A percentile compares a stretch with the other conserved stretches of the same genome.
These are phyloP conservation scores for Boeremia lycopersici DNA, from an alignment of 2,329 filamentous ascomycete genomes.

Conservation along the genomic window DNA sequence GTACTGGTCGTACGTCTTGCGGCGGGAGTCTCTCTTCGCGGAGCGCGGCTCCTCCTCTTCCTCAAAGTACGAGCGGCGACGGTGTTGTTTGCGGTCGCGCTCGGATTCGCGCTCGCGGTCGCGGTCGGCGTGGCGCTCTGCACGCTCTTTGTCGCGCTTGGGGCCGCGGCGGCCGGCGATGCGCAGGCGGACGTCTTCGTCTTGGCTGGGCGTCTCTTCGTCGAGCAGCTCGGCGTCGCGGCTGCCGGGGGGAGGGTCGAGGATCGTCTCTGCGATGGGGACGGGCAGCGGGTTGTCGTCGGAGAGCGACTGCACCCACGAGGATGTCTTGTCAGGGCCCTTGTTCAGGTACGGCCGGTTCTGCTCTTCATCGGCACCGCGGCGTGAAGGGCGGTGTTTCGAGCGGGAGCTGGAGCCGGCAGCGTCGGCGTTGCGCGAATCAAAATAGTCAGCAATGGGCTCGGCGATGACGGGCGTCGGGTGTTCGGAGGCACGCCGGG, in stretches of 20 bases:
- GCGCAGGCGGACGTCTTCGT: conserved; percentile 47
- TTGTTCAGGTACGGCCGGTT: conserved; percentile 44
- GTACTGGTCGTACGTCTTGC: conserved; percentile 37
- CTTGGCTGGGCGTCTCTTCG: conserved; percentile 45
- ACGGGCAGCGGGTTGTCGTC: conserved; percentile 55
- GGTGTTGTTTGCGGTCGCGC: conserved; percentile 32
- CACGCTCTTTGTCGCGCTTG: conserved; percentile 40
- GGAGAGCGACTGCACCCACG: conserved; percentile 56
- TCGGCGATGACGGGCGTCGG: conserved; percentile 31
- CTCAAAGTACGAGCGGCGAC: conserved; percentile 32
- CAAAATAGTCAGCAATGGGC: conserved; percentile 52
- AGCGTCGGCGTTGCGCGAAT: conserved; percentile 47
- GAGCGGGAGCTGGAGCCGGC: background rate
- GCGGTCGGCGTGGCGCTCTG: conserved; percentile 32
- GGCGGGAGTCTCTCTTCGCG: conserved; percentile 33
- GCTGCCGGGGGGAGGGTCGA: conserved; percentile 47
- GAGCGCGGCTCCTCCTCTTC: conserved; percentile 19
- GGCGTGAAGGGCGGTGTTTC: conserved; percentile 39
- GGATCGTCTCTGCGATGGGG: conserved; percentile 53
- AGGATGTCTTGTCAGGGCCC: conserved; percentile 56
- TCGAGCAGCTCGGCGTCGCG: conserved; percentile 38
- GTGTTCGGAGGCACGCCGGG: conserved; percentile 47
- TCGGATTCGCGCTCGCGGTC: conserved; percentile 29
- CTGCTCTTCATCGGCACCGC: conserved; percentile 35
- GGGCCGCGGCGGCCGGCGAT: conserved; percentile 39